Conservation (phyloP, 176 grass and related monocot genomes). For the Urochloa ruziziensis region DNA sequence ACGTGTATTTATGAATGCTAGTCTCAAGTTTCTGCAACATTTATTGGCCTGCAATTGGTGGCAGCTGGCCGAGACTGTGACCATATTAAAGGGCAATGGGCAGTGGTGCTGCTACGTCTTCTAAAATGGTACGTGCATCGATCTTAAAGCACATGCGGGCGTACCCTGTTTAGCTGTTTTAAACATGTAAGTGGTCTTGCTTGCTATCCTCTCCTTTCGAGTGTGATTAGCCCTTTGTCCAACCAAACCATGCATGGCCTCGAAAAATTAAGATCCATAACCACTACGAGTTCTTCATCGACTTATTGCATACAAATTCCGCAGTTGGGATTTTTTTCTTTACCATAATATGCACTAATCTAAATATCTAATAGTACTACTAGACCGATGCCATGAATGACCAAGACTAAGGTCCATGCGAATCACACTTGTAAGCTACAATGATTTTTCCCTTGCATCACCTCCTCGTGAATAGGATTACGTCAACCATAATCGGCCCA, state of each 20-base stretch:
- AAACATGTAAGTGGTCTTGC: background rate
- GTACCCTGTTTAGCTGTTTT: no score
- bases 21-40: background rate
- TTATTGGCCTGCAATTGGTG: conserved; percentile 12
- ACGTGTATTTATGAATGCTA: background rate
- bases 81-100: background rate
- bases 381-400: no score
- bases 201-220: no score
- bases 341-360: no score
- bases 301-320: no score
- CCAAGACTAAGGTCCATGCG: no score
- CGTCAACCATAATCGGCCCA: background rate
- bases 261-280: no score
- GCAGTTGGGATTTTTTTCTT: background rate
- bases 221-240: no score
- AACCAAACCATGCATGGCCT: no score
- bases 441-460: background rate
- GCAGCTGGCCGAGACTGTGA: conserved; percentile 1
- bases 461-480: background rate
- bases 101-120: background rate
- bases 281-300: no score
- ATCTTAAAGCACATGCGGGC: background rate
- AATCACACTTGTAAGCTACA: background rate
- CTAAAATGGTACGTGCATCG: background rate
- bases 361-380: no score